Conservation (phyloP, 805 yeast species). For the Lipomyces sp. region DNA sequence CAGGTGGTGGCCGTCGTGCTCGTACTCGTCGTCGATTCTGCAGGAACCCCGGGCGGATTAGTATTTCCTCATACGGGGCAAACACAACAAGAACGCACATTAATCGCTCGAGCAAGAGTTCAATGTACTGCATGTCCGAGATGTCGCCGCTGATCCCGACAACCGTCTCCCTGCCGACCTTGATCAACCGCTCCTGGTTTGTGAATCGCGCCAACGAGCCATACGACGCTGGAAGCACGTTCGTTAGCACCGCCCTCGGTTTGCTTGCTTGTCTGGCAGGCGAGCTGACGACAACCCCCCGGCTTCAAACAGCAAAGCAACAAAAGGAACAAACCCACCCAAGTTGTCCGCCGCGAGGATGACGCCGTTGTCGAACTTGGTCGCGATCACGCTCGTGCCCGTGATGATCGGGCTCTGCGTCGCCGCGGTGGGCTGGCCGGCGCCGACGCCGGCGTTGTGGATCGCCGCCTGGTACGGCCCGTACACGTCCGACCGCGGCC, state of each 20-base stretch:
- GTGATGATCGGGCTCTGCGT: slow-evolving; percentile 95
- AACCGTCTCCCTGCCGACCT: slow-evolving; percentile 79
- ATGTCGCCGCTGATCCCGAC: slow-evolving; percentile 95
- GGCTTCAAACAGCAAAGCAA: not conserved
- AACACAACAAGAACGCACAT: slow-evolving; percentile 39
- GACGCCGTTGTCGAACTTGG: slow-evolving; percentile 86
- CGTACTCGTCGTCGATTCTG: slow-evolving; percentile 69
- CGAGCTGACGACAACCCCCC: not conserved
- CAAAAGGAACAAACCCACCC: slow-evolving; percentile 42
- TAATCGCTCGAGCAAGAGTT: slow-evolving; percentile 70
- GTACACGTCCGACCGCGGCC: slow-evolving; percentile 79
- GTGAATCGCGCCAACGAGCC: slow-evolving; percentile 88
- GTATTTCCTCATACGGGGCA: not conserved
- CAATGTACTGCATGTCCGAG: slow-evolving; percentile 84
- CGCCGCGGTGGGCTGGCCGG: slow-evolving; percentile 61
- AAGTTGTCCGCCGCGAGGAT: slow-evolving; percentile 92
- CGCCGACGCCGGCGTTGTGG: slow-evolving; percentile 51
- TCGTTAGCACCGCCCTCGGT: slow-evolving; percentile 1
- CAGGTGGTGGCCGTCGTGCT: slow-evolving; percentile 61
- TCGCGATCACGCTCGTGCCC: slow-evolving; percentile 90
- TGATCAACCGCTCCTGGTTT: slow-evolving; percentile 77
- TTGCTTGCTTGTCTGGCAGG: too few relatives aligned
- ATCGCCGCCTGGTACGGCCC: slow-evolving; percentile 62
- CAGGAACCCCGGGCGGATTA: not conserved
- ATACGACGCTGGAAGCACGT: slow-evolving; percentile 53